Conservation (phyloP, 352 stramenopile species). For the Phytophthora multivora region DNA sequence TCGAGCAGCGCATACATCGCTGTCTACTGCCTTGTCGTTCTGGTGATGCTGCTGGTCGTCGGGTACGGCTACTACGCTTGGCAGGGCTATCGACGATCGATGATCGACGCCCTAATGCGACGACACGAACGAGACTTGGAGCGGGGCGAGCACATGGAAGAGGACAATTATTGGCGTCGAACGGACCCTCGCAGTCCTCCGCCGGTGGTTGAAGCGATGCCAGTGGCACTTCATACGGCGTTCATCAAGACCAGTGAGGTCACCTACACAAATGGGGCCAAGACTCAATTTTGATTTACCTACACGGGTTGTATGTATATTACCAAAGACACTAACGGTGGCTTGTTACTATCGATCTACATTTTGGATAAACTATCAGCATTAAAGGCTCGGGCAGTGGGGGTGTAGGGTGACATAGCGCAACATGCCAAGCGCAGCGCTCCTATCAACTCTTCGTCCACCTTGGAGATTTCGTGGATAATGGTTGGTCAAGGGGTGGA, state of each 20-base stretch:
- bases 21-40: conserved; percentile 38
- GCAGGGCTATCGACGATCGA: conserved; percentile 27
- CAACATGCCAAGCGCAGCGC: no score
- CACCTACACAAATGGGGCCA: conserved; percentile 2
- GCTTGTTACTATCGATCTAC: no score
- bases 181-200: conserved; percentile 16
- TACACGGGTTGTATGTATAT: no score
- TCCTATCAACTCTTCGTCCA: no score
- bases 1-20: conserved; percentile 27
- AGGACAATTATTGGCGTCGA: conserved; percentile 32
- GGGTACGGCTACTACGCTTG: conserved; percentile 34
- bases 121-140: conserved; percentile 38
- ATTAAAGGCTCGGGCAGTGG: no score
- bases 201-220: conserved; percentile 9
- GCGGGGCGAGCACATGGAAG: conserved; percentile 18
- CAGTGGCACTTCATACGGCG: conserved; percentile 9
- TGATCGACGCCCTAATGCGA: conserved; percentile 33
- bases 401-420: no score
- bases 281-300: conserved; percentile 13
- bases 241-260: conserved; percentile 11
- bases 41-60: conserved; percentile 32
- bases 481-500: no score
- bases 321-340: not conserved
- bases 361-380: no score
- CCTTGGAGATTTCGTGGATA: no score